These are phyloP conservation scores for Mortierella sp. DNA, from an alignment of 371 early-diverging fungal species.

Conservation along the genomic window DNA sequence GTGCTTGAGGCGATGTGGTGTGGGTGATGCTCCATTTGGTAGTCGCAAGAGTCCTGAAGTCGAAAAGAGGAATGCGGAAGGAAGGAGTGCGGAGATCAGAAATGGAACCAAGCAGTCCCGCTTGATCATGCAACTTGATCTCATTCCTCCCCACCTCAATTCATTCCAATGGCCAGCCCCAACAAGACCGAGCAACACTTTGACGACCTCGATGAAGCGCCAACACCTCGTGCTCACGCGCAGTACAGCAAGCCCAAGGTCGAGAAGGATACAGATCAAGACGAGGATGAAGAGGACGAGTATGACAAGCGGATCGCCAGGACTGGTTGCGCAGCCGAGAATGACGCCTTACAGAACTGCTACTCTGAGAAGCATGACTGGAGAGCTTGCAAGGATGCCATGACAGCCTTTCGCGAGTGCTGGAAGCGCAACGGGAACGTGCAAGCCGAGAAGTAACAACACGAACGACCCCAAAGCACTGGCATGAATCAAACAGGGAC, in stretches of 20 bases:
- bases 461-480: too few species aligned
- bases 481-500: too few species aligned
- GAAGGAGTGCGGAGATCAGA: too few species aligned
- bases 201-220: conserved; percentile 41
- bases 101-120: too few species aligned
- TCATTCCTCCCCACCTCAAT: too few species aligned
- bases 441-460: conserved; percentile 24
- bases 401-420: conserved; percentile 78
- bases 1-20: too few species aligned
- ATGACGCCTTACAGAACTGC: conserved; percentile 81
- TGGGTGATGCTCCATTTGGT: too few species aligned
- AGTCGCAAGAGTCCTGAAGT: too few species aligned
- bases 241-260: conserved; percentile 7
- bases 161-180: neutral
- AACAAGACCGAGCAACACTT: conserved; percentile 12
- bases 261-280: neutral
- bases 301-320: conserved; percentile 70
- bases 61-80: too few species aligned
- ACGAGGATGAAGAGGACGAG: conserved; percentile 68
- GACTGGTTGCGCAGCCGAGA: conserved; percentile 80
- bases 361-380: conserved; percentile 82
- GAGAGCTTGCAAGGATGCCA: conserved; percentile 77
- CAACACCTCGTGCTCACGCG: conserved; percentile 31
- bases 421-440: conserved; percentile 65
- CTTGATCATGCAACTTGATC: too few species aligned